Evolutionary conservation across 176 grass and related monocot species (phyloP), one percentile per base, ranked within the genome.

Genomic region (Cenchrus purpureus): DNA sequence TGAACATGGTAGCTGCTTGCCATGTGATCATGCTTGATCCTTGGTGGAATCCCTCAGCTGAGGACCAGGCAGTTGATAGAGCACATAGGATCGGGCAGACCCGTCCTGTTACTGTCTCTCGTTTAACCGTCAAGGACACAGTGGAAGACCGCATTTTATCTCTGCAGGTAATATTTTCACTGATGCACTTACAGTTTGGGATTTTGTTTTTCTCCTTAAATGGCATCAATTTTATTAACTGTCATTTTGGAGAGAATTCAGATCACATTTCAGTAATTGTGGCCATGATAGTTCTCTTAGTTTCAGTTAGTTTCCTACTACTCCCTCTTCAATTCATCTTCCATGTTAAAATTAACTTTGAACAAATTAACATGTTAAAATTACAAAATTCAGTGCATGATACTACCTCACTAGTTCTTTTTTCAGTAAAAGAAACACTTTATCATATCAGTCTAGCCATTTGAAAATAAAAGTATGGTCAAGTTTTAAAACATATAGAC

Each of bases 1-100:
- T 95, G 61, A 95, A 95, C 71, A 92, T 95, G 93, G 84, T 95
- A 73, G 86, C 88, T 25, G 90, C 93, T 76, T 90, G 85, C 86
- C 88, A 92, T 86, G 93, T 95, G 42, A 88, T 92, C 71, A 79
- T 92, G 61, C 83, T 92, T 42, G 90, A 92, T 88, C 86, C 71
- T 71, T 92, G 90, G 90, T 92, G 90, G 93, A 95, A 95, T 28
- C 93, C 90, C 25, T 65, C 65, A 44, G 59, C 90, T 55, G 90
- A 89, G 70, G 90, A 92, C 56, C 90, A 92, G 75, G 86, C 90
- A 65, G 71, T 92, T 77, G 90, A 92, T 68, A 64, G 90, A 73
- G 86, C 86, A 22, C 90, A 92, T 43, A 77, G 86, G 48, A 92
- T 92, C 5, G 90, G 90, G 0, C 90, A 92, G 83, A 95, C 88